These are phyloP conservation scores for Fusarium piperis DNA, from an alignment of 2,329 filamentous ascomycete species.

Conservation along the genomic window DNA sequence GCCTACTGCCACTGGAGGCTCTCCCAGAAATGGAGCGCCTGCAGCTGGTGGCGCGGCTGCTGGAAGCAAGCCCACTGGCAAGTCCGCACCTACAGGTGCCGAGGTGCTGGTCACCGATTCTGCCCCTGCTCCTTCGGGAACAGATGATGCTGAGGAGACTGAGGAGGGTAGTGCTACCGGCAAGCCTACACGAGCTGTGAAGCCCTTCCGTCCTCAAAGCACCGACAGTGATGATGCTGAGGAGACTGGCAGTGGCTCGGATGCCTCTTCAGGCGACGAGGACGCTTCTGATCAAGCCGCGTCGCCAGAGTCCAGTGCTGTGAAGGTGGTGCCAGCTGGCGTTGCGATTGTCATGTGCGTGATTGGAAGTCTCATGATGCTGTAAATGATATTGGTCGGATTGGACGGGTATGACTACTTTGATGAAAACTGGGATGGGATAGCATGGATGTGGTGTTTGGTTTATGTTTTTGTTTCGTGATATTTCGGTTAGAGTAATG, in stretches of 20 bases:
- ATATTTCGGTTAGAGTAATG: neutral
- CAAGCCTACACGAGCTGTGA: constrained; percentile 12
- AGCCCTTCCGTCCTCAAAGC: constrained; percentile 24
- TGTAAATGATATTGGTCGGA: constrained; percentile 3
- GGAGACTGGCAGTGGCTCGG: constrained; percentile 7
- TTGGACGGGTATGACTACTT: neutral
- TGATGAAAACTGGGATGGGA: neutral
- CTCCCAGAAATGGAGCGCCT: neutral
- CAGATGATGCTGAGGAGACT: neutral
- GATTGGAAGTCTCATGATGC: constrained; percentile 23
- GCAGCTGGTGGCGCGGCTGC: neutral
- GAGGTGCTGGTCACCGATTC: constrained; percentile 26
- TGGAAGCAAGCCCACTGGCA: neutral
- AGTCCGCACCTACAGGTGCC: neutral
- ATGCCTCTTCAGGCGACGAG: neutral
- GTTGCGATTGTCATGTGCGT: constrained; percentile 23
- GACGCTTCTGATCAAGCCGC: neutral
- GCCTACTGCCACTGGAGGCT: neutral
- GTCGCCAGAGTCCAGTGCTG: neutral
- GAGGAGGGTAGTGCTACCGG: neutral
- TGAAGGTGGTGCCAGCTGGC: neutral
- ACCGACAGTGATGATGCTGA: neutral
- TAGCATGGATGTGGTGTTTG: constrained; percentile 15
- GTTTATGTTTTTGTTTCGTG: neutral
- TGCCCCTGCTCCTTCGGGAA: constrained; percentile 2